Conservation (phyloP, 257 asterid species). For the Mentha longifolia region DNA sequence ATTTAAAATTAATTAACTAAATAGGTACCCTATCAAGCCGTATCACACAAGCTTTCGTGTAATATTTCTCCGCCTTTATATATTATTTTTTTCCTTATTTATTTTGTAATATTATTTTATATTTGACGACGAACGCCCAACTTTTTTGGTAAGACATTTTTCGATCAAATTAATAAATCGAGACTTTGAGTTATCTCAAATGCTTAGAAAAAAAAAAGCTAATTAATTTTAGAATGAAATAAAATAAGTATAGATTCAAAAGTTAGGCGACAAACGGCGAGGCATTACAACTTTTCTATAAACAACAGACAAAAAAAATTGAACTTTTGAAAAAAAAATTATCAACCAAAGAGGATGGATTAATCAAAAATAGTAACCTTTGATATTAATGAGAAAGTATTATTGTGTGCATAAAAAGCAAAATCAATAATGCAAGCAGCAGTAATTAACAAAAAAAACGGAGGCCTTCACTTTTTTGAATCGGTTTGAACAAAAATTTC, state of each 20-base stretch:
- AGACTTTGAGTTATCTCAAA: not conserved
- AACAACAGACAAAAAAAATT: too few relatives aligned
- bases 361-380: not conserved
- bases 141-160: too few relatives aligned
- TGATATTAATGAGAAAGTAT: not conserved
- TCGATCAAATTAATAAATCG: too few relatives aligned
- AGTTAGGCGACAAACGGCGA: not conserved
- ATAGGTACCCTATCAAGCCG: too few relatives aligned
- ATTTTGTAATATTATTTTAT: too few relatives aligned
- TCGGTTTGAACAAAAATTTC: constrained; percentile 22
- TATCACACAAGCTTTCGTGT: too few relatives aligned
- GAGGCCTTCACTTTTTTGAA: too few relatives aligned
- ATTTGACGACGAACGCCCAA: too few relatives aligned
- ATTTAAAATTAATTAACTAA: not conserved
- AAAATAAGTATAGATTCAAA: not conserved
- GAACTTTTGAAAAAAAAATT: not conserved
- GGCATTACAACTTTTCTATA: not conserved
- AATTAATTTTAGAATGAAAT: not conserved
- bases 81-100: too few relatives aligned
- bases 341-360: constrained; percentile 9
- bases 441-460: too few relatives aligned
- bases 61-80: too few relatives aligned
- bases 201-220: not conserved
- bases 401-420: not conserved
- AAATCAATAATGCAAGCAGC: too few relatives aligned